These are phyloP conservation scores for Lachancea sp. DNA, from an alignment of 805 yeast species.

Conservation along the genomic window DNA sequence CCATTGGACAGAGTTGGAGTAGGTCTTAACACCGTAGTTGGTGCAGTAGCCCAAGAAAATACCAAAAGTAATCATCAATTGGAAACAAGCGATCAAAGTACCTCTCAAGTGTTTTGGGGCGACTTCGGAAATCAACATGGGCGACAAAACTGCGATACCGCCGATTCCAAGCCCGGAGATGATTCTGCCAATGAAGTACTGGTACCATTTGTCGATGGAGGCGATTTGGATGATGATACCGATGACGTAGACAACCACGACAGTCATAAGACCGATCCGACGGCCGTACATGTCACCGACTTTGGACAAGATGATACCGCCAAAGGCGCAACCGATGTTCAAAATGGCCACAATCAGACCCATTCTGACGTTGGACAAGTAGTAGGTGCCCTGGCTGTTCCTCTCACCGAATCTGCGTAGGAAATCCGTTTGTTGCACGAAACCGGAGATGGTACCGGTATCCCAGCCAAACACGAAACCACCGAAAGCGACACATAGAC, in stretches of 20 bases:
- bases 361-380: slow-evolving; percentile 46
- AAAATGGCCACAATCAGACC: slow-evolving; percentile 56
- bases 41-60: slow-evolving; percentile 72
- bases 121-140: slow-evolving; percentile 64
- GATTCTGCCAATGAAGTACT: slow-evolving; percentile 60
- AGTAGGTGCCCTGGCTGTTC: slow-evolving; percentile 37
- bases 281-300: slow-evolving; percentile 61
- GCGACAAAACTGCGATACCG: slow-evolving; percentile 66
- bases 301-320: slow-evolving; percentile 53
- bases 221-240: slow-evolving; percentile 65
- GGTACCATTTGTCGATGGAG: slow-evolving; percentile 53
- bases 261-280: slow-evolving; percentile 53
- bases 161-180: slow-evolving; percentile 76
- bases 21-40: slow-evolving; percentile 55
- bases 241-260: slow-evolving; percentile 57
- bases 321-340: slow-evolving; percentile 70
- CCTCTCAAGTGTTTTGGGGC: slow-evolving; percentile 70
- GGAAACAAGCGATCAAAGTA: slow-evolving; percentile 62
- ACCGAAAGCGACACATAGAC: slow-evolving; percentile 51
- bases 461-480: slow-evolving; percentile 76
- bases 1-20: slow-evolving; percentile 68
- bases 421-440: slow-evolving; percentile 53
- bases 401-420: slow-evolving; percentile 49
- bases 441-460: slow-evolving; percentile 75
- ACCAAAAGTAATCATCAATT: slow-evolving; percentile 64